Base-by-base conservation (phyloP, 2,329 filamentous ascomycete genomes). In the Talaromyces sp. region DNA sequence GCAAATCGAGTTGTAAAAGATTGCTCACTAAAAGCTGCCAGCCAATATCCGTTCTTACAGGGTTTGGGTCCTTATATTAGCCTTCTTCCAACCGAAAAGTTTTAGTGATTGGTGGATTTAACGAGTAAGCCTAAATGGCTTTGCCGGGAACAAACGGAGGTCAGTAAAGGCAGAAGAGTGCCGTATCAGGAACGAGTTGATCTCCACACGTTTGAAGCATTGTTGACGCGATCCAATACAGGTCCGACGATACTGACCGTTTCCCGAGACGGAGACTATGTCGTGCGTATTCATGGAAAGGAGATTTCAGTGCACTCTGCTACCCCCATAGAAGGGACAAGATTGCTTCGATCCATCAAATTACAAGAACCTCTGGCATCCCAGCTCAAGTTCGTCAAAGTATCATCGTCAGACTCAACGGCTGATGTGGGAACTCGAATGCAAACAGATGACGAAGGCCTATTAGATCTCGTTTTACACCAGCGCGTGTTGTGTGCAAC, bases 401-500 rank as follows among this genome's bases (percentile, higher is more conserved):
- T 76, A 35, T 74, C 70, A 8, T 69, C 68, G 7, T 58, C 67
- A 58, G 57, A 41, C 33, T 58, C 43, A 11, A 33, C 35, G 6
- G 39, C 57, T 35, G 24, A 65, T 27, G 31, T 8, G n/a, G 33
- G 22, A 35, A 13, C 56, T 33, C 56, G 54, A 31, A 24, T 22
- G 7, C 19, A 63, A 41, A 35, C 14, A 24, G 59, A 52, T 50
- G 22, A 39, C 22, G 56, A 61, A 11, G 45, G 58, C 10, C 54
- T 47, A 5, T n/a, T 68, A 3, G 58, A 67, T 33, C 49, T 54
- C 9, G 37, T 59, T 63, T 72, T 73, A 68, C 71, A 68, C 39
- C 71, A 71, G 54, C 75, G 75, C 16, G 33, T 80, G 16, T 70
- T 80, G 2, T 75, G 70, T 52, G 73, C 73, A 27, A 78, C 71